Conservation (phyloP, 108 stramenopile species). For the Cyclotella sp. region DNA sequence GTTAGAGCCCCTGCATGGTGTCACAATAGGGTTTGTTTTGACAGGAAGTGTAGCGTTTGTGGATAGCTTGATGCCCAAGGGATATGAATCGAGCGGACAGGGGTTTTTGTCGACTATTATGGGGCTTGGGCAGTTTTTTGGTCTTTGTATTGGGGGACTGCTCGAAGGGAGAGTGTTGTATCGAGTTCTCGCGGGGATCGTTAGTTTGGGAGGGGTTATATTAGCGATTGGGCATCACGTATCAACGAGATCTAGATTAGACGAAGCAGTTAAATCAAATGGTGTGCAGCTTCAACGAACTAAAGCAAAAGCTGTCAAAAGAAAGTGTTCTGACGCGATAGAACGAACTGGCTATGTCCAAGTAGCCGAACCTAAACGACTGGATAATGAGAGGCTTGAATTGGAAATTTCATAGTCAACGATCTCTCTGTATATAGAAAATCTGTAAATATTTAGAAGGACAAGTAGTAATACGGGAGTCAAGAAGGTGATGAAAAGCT, state of each 20-base stretch:
- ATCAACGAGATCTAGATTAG: background rate
- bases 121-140: slow-evolving; percentile 50
- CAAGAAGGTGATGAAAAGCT: too few relatives aligned
- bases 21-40: slow-evolving; percentile 63
- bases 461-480: too few relatives aligned
- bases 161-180: slow-evolving; percentile 50
- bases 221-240: slow-evolving; percentile 28
- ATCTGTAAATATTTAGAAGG: too few relatives aligned
- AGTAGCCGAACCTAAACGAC: slow-evolving; percentile 5
- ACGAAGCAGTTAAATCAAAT: background rate
- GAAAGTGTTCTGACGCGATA: slow-evolving; percentile 15
- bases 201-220: slow-evolving; percentile 39
- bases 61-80: slow-evolving; percentile 47
- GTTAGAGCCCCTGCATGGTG: slow-evolving; percentile 70
- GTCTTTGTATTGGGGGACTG: slow-evolving; percentile 52
- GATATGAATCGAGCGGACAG: slow-evolving; percentile 56
- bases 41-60: slow-evolving; percentile 60
- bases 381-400: background rate
- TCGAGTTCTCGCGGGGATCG: slow-evolving; percentile 43
- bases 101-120: slow-evolving; percentile 44
- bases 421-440: too few relatives aligned
- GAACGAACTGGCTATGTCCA: background rate
- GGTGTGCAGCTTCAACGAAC: background rate
- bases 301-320: background rate
- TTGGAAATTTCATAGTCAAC: background rate